phyloP scores from a whole-genome alignment of 768 basidiomycete genomes.

The Amanita rubescens region DNA sequence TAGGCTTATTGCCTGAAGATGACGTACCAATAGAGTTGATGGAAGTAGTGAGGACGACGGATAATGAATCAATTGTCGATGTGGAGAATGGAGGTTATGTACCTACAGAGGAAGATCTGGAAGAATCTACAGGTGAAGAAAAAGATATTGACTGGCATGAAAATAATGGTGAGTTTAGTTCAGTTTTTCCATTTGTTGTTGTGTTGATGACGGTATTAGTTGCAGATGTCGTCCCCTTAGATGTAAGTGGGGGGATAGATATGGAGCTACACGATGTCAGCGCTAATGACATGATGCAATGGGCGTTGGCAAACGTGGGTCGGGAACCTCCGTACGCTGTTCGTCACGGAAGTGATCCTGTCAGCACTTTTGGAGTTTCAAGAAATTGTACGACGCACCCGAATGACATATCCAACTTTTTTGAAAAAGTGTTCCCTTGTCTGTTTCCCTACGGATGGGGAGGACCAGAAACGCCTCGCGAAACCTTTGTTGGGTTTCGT shows the following conservation, averaged over 20 bases:
- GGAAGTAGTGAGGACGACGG: constrained; percentile 11
- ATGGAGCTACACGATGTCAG: too few species aligned
- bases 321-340: constrained; percentile 19
- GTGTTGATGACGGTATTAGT: too few species aligned
- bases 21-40: constrained; percentile 25
- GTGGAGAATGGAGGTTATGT: constrained; percentile 22
- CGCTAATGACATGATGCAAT: constrained; percentile 13
- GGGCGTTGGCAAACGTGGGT: constrained; percentile 17
- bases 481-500: too few species aligned
- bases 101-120: too few species aligned
- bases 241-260: constrained; percentile 15
- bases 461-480: constrained; percentile 21
- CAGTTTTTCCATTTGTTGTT: too few species aligned
- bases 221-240: constrained; percentile 25
- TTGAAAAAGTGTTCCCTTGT: constrained; percentile 17
- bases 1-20: constrained; percentile 24
- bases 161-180: too few species aligned
- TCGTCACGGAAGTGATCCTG: constrained; percentile 15
- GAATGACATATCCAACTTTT: constrained; percentile 10
- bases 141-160: too few species aligned
- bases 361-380: constrained; percentile 12
- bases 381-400: neutral
- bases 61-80: constrained; percentile 10
- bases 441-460: constrained; percentile 28
- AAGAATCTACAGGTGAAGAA: too few species aligned